These are phyloP conservation scores for Mortierella sp. DNA, from an alignment of 371 early-diverging fungal genomes.

Conservation along the genomic window DNA sequence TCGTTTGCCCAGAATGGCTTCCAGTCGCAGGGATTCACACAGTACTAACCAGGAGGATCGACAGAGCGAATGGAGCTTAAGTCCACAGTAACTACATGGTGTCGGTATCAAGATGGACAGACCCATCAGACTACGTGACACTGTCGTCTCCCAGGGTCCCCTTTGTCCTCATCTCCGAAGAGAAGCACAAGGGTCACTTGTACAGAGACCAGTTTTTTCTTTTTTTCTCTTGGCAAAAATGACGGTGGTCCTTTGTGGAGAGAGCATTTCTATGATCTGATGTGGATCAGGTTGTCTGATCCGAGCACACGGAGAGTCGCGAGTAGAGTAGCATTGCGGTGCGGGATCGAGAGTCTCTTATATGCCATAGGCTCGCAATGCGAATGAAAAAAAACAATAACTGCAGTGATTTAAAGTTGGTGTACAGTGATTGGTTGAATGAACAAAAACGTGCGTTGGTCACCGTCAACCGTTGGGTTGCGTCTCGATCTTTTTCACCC, in stretches of 20 bases:
- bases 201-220: too few relatives aligned
- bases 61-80: not conserved
- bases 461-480: not conserved
- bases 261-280: too few relatives aligned
- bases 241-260: too few relatives aligned
- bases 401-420: not conserved
- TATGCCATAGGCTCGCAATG: too few relatives aligned
- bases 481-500: not conserved
- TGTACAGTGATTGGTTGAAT: not conserved
- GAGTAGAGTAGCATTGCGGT: too few relatives aligned
- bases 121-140: not conserved
- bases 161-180: too few relatives aligned
- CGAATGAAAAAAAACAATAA: not conserved
- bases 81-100: not conserved
- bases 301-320: too few relatives aligned
- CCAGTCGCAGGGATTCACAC: slow-evolving; percentile 64
- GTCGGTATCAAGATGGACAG: not conserved
- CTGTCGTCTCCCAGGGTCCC: not conserved
- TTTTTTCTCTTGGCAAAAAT: too few relatives aligned
- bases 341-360: too few relatives aligned
- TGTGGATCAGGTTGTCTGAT: too few relatives aligned
- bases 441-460: not conserved
- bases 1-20: slow-evolving; percentile 56
- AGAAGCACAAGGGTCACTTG: too few relatives aligned
- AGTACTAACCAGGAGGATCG: slow-evolving; percentile 51